Evolutionary conservation across 1,284 basidiomycete genomes (phyloP), one percentile per base, ranked within the genome.

Genomic region (Sporisorium iseilematis-ciliati): DNA sequence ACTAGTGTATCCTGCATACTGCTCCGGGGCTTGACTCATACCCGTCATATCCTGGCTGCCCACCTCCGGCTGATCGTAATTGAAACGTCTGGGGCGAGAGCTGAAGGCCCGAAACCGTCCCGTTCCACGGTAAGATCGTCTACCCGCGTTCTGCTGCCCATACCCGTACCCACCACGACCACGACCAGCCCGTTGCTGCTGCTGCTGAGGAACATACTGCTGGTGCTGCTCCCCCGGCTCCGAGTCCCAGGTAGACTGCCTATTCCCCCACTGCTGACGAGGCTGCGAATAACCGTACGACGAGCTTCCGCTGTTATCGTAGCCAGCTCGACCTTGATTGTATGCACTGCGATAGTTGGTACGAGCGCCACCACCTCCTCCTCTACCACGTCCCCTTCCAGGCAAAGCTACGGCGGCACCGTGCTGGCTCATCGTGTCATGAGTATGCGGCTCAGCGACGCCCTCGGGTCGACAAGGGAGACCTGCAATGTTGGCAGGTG

Each of bases 401-500:
- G 3, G 21, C 23, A 3, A 41, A 20, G 18, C 23, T 7, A 14
- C 7, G 20, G 33, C 49, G 16, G 42, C 49, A 21, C 49, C 21
- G 8, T 33, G 20, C 6, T 51, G 49, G n/a, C 49, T 33, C 20
- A 51, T 21, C 53, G 21, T 26, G n/a, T 33, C 41, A 12, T 14
- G 21, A 12, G 29, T n/a, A 4, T 41, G 40, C 4, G 25, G 25
- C 26, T 31, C 29, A 11, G 50, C 29, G 10, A 35, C 31, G 12
- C 18, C 40, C 23, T 59, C 57, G 10, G 57, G 57, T 4, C 57
- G 57, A n/a, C 40, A 45, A 25, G 57, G 57, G 14, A 59, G 29
- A 10, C 50, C 23, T 26, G 55, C 55, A 14, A 20, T 29, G 43
- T 21, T 23, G 10, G 31, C 29, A 48, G 43, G 2, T 18, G 55